phyloP scores from a whole-genome alignment of 2,329 filamentous ascomycete species.

The Cladophialophora carrionii region DNA sequence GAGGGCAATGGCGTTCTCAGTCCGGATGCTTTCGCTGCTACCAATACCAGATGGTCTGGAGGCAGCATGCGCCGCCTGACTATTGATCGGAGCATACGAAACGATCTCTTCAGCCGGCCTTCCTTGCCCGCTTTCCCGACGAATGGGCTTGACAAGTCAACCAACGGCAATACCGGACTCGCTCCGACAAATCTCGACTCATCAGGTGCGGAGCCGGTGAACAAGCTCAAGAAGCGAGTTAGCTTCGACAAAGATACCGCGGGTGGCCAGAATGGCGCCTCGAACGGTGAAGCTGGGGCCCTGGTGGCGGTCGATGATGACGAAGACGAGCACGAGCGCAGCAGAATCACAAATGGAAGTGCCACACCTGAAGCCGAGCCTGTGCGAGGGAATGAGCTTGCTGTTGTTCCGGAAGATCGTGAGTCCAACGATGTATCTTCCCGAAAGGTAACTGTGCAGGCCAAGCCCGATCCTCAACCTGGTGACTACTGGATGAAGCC shows the following conservation, averaged over 20 bases:
- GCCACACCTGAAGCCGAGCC: constrained; percentile 57
- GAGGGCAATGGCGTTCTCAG: constrained; percentile 80
- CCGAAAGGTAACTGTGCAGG: constrained; percentile 34
- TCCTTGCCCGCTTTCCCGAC: constrained; percentile 40
- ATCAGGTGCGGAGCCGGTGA: constrained; percentile 39
- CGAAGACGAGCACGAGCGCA: constrained; percentile 59
- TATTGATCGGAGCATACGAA: constrained; percentile 85
- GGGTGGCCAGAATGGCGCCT: constrained; percentile 45
- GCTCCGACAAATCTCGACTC: constrained; percentile 49
- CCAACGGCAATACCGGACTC: constrained; percentile 27
- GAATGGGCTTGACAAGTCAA: constrained; percentile 43
- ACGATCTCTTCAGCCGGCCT: constrained; percentile 58
- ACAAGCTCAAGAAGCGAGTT: constrained; percentile 74
- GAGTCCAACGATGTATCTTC: constrained; percentile 52
- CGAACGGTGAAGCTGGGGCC: constrained; percentile 42
- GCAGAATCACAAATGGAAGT: constrained; percentile 51
- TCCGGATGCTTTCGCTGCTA: constrained; percentile 80
- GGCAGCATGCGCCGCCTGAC: constrained; percentile 84
- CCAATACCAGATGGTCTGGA: constrained; percentile 65
- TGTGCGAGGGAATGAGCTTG: constrained; percentile 73
- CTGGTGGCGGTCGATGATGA: constrained; percentile 14
- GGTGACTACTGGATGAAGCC: constrained; percentile 90
- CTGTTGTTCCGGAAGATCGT: constrained; percentile 70
- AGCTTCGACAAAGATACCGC: constrained; percentile 78
- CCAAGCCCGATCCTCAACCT: constrained; percentile 56